phyloP scores from a whole-genome alignment of 495 filamentous ascomycete genomes.

The Daldinia bambusicola region DNA sequence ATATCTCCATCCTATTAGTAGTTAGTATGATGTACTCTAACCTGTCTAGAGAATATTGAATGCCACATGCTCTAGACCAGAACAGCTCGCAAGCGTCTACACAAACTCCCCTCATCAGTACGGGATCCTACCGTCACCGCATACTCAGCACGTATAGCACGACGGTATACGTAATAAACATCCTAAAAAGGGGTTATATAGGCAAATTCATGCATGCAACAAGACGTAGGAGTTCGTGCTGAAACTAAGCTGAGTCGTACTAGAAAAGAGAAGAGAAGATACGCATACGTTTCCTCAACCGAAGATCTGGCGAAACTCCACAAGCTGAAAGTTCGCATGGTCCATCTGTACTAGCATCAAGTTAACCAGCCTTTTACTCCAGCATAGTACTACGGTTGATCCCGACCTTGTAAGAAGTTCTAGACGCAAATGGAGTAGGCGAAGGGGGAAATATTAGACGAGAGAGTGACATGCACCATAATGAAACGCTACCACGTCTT shows the following conservation, averaged over 20 bases:
- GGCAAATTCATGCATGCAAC: neutral
- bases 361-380: neutral
- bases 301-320: neutral
- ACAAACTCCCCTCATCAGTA: neutral
- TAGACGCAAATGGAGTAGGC: neutral
- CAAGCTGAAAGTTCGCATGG: neutral
- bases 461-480: neutral
- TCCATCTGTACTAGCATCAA: neutral
- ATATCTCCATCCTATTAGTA: neutral
- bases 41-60: neutral
- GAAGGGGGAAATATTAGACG: neutral
- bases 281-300: neutral
- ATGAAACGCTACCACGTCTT: neutral
- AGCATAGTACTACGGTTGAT: neutral
- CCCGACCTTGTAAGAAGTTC: neutral
- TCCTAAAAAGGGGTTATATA: neutral
- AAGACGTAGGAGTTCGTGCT: neutral
- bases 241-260: neutral
- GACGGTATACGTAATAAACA: neutral
- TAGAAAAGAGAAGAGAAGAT: neutral
- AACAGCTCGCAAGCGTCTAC: neutral
- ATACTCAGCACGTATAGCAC: neutral
- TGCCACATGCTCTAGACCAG: neutral
- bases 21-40: neutral
- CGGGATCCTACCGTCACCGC: neutral